Conservation (phyloP, 306 rosid species). For the Sicyos edulis region DNA sequence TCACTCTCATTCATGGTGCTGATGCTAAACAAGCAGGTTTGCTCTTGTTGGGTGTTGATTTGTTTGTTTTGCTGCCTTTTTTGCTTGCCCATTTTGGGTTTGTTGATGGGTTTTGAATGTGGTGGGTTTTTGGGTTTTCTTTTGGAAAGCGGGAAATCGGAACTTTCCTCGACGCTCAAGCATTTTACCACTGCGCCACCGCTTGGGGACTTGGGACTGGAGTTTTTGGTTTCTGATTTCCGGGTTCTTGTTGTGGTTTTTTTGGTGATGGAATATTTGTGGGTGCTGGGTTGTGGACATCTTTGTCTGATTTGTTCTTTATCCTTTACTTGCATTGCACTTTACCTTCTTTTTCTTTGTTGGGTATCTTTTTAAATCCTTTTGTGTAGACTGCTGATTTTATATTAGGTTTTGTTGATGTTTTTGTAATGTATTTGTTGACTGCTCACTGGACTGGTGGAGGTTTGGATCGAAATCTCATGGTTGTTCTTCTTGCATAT, state of each 20-base stretch:
- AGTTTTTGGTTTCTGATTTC: background rate
- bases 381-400: background rate
- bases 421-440: background rate
- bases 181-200: no score
- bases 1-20: constrained; percentile 76
- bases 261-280: background rate
- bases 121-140: no score
- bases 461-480: background rate
- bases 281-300: background rate
- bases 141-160: no score
- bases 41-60: background rate
- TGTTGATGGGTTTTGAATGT: background rate
- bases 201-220: no score
- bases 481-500: background rate
- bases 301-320: constrained; percentile 10
- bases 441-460: background rate
- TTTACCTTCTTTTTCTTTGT: background rate
- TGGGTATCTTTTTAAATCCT: background rate
- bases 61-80: background rate
- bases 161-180: no score
- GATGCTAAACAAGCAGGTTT: constrained; percentile 77
- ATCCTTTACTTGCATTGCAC: constrained; percentile 17
- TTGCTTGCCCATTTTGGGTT: background rate
- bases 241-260: background rate
- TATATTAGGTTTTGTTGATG: background rate